Conservation (phyloP, 2,329 filamentous ascomycete genomes). For the Verticillium longisporum region DNA sequence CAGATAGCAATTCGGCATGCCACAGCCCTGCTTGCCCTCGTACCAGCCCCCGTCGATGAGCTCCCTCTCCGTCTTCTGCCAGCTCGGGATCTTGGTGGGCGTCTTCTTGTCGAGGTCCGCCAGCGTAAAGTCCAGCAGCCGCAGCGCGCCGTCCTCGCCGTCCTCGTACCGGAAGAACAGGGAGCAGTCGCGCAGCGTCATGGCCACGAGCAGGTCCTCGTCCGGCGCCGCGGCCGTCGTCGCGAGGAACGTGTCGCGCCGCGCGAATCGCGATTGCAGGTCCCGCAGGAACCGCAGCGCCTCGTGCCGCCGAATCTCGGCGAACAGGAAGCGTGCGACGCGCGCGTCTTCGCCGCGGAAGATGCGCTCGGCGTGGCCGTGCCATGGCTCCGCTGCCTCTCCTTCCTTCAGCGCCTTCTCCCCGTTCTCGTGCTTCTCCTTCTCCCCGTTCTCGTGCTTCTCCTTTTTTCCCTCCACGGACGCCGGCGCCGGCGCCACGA, state of each 20-base stretch:
- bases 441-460: too few species aligned
- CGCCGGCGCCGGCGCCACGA: constrained; percentile 5
- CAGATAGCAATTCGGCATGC: constrained; percentile 4
- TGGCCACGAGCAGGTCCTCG: constrained; percentile 43
- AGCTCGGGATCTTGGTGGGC: constrained; percentile 59
- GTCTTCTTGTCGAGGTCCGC: constrained; percentile 75
- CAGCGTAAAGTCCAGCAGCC: constrained; percentile 48
- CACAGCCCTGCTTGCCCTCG: constrained; percentile 1
- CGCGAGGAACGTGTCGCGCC: not conserved
- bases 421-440: too few species aligned
- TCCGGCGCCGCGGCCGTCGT: constrained; percentile 23
- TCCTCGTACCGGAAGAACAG: constrained; percentile 51
- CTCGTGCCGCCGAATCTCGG: constrained; percentile 19
- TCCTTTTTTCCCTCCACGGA: not conserved
- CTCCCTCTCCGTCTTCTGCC: constrained; percentile 55
- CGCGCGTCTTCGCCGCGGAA: not conserved
- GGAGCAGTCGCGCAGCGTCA: constrained; percentile 77
- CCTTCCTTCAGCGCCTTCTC: too few species aligned
- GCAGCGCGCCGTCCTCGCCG: constrained; percentile 3
- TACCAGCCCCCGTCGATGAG: constrained; percentile 68
- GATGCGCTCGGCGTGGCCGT: not conserved
- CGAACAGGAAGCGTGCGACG: constrained; percentile 18
- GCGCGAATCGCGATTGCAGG: constrained; percentile 10
- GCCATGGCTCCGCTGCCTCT: too few species aligned
- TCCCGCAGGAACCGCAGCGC: constrained; percentile 18